Conservation (phyloP, 176 grass and related monocot species). For the Triticum urartu region DNA sequence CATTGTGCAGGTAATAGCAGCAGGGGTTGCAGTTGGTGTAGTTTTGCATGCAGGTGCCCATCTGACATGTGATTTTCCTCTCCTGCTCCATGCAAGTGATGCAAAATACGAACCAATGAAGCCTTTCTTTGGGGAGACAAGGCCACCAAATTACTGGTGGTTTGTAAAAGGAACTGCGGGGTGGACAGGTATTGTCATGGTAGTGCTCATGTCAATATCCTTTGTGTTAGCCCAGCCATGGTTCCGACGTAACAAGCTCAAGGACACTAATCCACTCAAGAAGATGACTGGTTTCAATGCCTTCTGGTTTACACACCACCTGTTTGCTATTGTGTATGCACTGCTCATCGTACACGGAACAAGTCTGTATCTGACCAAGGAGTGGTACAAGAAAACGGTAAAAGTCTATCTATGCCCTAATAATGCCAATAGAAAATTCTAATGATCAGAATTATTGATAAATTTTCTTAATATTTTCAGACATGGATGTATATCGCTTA, state of each 20-base stretch:
- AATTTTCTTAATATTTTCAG: constrained; percentile 42
- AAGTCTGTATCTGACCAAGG: constrained; percentile 67
- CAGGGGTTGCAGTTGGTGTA: constrained; percentile 67
- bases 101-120: constrained; percentile 70
- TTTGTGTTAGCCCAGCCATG: constrained; percentile 82
- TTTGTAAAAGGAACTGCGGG: constrained; percentile 94
- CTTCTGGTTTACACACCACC: constrained; percentile 94
- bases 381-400: constrained; percentile 97
- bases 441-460: not conserved
- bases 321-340: constrained; percentile 78
- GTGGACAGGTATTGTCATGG: constrained; percentile 81
- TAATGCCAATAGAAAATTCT: not conserved
- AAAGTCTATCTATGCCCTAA: constrained; percentile 14
- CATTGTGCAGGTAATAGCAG: constrained; percentile 75
- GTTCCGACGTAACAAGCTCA: constrained; percentile 81
- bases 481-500: constrained; percentile 97
- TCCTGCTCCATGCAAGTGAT: constrained; percentile 66
- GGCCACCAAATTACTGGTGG: constrained; percentile 89
- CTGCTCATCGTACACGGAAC: constrained; percentile 75
- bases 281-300: constrained; percentile 90
- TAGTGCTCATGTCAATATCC: constrained; percentile 77
- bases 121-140: constrained; percentile 67
- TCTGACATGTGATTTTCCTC: constrained; percentile 90
- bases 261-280: constrained; percentile 66
- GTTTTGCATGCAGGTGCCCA: constrained; percentile 71